Base-by-base conservation (phyloP, 371 early-diverging fungal species). In the Apophysomyces trapeziformis region DNA sequence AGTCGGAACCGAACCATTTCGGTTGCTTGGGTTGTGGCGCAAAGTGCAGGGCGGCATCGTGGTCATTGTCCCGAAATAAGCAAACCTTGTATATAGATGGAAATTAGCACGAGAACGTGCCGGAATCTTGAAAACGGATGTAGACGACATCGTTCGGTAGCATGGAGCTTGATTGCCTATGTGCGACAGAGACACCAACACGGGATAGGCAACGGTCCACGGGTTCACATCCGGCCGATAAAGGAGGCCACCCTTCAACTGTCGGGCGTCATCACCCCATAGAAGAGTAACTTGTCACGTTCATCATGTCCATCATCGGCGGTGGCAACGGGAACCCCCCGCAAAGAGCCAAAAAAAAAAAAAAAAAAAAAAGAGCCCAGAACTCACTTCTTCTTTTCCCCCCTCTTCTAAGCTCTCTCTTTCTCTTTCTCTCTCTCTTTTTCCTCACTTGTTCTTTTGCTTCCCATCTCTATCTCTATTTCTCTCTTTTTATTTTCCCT, bases 201-300 rank as follows among this genome's bases (percentile, higher is more conserved):
- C 54, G 54, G 54, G 54, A 50, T 50, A 50, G 54, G 54, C 35
- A 50, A 50, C 54, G 54, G 54, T 21, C 54, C 54, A 50, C 54
- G 54, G 54, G 54, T 50, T 50, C 54, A 50, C 54, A 50, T 50
- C 54, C 60, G 60, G 60, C 60, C 60, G 60, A 60, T 43, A 50
- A 60, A 60, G 60, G 60, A 39, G 60, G 44, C 38, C 26, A 43
- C 38, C 60, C 60, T 60, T 39, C 60, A 36, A 39, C 39, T 58
- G 38, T 58, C 58, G 38, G 58, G 58, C 62, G 47, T 62, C 62
- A 50, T 50, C 21, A 50, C 54, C 21, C 54, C 54, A 50, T 50
- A 50, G 54, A 50, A 50, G 54, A 50, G 54, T 50, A 50, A 50
- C 18, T 21, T 50, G 54, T 50, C 54, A 50, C 54, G 54, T 50